Conservation (phyloP, 495 filamentous ascomycete species). For the Talaromyces ruber region DNA sequence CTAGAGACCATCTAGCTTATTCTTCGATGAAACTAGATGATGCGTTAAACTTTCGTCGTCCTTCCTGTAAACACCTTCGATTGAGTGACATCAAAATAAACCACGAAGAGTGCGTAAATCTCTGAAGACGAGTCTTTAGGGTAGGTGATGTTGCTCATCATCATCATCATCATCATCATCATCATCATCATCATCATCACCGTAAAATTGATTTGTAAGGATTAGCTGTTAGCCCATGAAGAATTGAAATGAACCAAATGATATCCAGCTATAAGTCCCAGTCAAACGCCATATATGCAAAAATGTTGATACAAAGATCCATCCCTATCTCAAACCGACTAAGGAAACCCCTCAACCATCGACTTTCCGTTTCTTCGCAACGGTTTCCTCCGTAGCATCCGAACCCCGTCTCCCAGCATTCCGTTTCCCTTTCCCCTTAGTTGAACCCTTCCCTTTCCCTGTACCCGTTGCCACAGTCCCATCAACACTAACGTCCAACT, state of each 20-base stretch:
- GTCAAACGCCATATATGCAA: background rate
- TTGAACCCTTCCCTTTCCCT: conserved; percentile 17
- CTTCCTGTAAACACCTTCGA: too few species aligned
- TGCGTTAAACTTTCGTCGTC: background rate
- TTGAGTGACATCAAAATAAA: too few species aligned
- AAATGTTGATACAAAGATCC: background rate
- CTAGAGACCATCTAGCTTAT: background rate
- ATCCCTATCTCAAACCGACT: background rate
- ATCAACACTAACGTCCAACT: conserved; percentile 16
- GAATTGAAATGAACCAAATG: background rate
- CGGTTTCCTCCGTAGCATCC: conserved; percentile 36
- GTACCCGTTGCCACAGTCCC: conserved; percentile 11
- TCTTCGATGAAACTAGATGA: background rate
- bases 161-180: background rate
- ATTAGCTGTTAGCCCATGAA: background rate
- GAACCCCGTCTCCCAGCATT: conserved; percentile 25
- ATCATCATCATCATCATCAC: background rate
- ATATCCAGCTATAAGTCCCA: background rate
- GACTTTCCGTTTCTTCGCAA: conserved; percentile 34
- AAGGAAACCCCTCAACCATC: background rate
- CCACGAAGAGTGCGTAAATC: too few species aligned
- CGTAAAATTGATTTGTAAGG: background rate
- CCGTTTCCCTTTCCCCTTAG: conserved; percentile 35
- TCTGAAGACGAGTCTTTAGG: background rate
- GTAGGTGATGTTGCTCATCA: background rate